Evolutionary conservation across 148 eudicot genomes (phyloP), one percentile per base, ranked within the genome.

Genomic region (Fagopyrum tataricum): DNA sequence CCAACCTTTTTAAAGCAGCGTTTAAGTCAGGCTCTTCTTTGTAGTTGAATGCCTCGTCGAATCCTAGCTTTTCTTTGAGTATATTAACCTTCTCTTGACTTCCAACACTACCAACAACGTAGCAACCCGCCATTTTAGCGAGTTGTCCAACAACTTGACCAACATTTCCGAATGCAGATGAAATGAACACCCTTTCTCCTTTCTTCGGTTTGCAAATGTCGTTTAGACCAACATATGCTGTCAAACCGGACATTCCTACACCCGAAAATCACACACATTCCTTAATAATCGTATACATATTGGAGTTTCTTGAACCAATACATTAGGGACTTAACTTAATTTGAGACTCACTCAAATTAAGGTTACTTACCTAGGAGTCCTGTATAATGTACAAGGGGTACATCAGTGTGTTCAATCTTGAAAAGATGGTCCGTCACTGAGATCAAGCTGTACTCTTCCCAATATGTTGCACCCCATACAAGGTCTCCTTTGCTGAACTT

Each of bases 81-180:
- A 78, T 26, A 31, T 81, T 61, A 71, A 59, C 78, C 84, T 84
- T 85, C 73, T 76, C 78, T 26, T 82, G 40, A 31, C 72, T 80
- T 40, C 85, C 85, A 31, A 82, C 85, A 43, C 88, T 82, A 47
- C 88, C 88, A 24, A 85, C 88, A 72, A 85, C 88, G 70, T 78
- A 78, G 66, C 88, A 85, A 48, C 88, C 88, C 73, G 69, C 14
- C 47, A 79, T 56, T 74, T 85, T 85, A n/a, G 87, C 83, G 76
- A 85, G 80, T 56, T 85, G 87, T 13, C 85, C 87, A n/a, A 81
- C 87, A 66, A 84, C 72, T 42, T 81, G 84, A 74, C 84, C 82
- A 64, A 84, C 81, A 64, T 78, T 83, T 8, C 85, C 87, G 1
- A 76, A 73, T 40, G 87, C 87, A 0, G 87, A 72, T 10, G 85